Percentiles rank a stretch among this genome's conserved stretches.
Evolutionary conservation across 352 stramenopile species (phyloP).

Genomic region (Pythium aristosporum): DNA sequence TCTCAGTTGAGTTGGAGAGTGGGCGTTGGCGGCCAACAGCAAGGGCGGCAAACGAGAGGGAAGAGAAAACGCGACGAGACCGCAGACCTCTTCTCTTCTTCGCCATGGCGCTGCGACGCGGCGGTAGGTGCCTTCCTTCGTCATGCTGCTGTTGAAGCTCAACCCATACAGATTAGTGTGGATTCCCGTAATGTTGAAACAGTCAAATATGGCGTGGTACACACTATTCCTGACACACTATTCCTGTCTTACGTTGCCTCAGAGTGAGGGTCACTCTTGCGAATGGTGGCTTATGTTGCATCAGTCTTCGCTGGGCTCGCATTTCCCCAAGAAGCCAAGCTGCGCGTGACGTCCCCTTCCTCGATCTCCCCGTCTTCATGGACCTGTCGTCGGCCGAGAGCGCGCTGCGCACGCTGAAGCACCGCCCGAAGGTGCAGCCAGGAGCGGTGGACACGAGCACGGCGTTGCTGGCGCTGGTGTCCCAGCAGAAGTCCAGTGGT

Average conservation of each 20-base stretch:
- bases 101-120: neutral
- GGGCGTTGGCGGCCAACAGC: neutral
- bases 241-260: neutral
- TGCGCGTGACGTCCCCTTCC: too few relatives aligned
- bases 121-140: neutral
- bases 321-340: neutral
- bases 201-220: too few relatives aligned
- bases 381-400: slow-evolving; percentile 67
- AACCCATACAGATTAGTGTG: too few relatives aligned
- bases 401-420: slow-evolving; percentile 71
- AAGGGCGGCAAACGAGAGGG: neutral
- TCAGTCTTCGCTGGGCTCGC: neutral
- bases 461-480: slow-evolving; percentile 39
- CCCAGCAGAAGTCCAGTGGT: slow-evolving; percentile 3
- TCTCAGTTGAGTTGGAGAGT: neutral
- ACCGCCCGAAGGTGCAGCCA: slow-evolving; percentile 56
- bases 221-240: neutral
- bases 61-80: neutral
- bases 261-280: too few relatives aligned
- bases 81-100: too few relatives aligned
- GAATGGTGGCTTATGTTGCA: slow-evolving; percentile 3
- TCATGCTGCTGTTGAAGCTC: too few relatives aligned
- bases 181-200: too few relatives aligned
- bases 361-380: slow-evolving; percentile 32
- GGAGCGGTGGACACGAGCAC: slow-evolving; percentile 39